phyloP scores from a whole-genome alignment of 2,329 filamentous ascomycete genomes.

The Colletotrichum phormii region DNA sequence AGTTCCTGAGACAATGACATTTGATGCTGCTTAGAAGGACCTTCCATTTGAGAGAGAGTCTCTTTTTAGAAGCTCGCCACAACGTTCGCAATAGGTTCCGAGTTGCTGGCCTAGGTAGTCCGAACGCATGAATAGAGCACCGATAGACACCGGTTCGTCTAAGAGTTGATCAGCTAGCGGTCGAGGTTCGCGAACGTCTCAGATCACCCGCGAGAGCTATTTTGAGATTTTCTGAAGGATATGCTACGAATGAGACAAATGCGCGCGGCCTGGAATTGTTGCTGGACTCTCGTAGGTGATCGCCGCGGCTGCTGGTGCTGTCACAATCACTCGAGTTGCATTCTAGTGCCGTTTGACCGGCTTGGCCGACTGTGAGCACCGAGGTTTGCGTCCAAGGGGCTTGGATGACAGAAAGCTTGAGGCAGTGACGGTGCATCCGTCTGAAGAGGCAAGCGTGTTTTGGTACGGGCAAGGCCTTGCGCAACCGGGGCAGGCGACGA shows the following conservation, averaged over 20 bases:
- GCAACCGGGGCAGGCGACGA: background rate
- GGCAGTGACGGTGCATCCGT: slow-evolving; percentile 10
- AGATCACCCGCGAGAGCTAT: slow-evolving; percentile 30
- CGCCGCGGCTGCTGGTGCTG: background rate
- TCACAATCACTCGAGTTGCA: background rate
- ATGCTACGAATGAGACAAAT: slow-evolving; percentile 16
- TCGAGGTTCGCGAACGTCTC: slow-evolving; percentile 31
- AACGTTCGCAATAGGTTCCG: background rate
- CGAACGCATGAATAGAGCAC: slow-evolving; percentile 26
- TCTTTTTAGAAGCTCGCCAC: slow-evolving; percentile 23
- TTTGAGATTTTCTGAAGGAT: slow-evolving; percentile 15
- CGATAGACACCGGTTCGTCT: slow-evolving; percentile 23
- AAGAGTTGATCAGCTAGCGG: slow-evolving; percentile 5
- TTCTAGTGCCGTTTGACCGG: slow-evolving; percentile 4
- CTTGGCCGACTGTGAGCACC: slow-evolving; percentile 4
- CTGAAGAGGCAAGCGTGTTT: slow-evolving; percentile 19
- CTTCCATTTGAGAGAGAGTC: background rate
- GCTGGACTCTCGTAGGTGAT: background rate
- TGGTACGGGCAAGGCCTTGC: background rate
- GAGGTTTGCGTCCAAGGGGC: background rate
- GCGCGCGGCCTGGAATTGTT: background rate
- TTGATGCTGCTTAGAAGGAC: background rate
- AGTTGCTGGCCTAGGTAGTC: background rate
- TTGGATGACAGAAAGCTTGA: slow-evolving; percentile 33
- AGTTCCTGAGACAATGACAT: slow-evolving; percentile 1